A percentile compares a stretch with the other conserved stretches of the same genome.
Conservation (phyloP, 2,329 filamentous ascomycete genomes). For the Rutstroemia sp. region DNA sequence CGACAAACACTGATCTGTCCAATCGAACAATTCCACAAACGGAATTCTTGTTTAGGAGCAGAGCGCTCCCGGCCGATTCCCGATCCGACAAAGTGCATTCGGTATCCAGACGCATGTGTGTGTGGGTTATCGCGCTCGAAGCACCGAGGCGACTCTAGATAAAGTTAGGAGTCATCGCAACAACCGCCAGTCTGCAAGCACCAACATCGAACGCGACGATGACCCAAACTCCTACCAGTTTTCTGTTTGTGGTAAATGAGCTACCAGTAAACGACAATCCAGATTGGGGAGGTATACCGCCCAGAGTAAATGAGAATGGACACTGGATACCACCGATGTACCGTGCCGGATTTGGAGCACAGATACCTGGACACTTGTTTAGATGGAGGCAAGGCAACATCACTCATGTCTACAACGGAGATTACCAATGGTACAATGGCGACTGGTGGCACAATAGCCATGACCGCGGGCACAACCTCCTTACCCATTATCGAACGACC, state of each 20-base stretch:
- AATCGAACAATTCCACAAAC: not conserved
- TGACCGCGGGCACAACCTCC: not conserved
- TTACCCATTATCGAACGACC: slow-evolving; percentile 12
- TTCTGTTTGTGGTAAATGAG: slow-evolving; percentile 35
- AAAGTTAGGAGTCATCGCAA: not conserved
- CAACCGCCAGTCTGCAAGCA: not conserved
- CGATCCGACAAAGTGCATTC: not conserved
- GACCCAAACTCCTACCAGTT: slow-evolving; percentile 17
- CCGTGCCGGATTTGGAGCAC: slow-evolving; percentile 13
- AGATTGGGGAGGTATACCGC: slow-evolving; percentile 9
- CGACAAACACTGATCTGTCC: not conserved
- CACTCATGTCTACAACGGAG: not conserved
- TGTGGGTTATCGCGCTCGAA: not conserved
- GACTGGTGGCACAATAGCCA: not conserved
- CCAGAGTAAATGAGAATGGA: slow-evolving; percentile 10
- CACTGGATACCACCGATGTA: slow-evolving; percentile 20
- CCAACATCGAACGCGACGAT: not conserved
- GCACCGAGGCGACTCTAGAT: not conserved
- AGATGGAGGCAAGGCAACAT: slow-evolving; percentile 19
- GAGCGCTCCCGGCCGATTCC: too few relatives aligned
- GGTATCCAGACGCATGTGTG: not conserved
- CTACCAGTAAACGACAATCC: slow-evolving; percentile 31
- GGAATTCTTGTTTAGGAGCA: not conserved
- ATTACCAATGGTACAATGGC: slow-evolving; percentile 11
- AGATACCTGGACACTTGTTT: slow-evolving; percentile 16